Conservation (phyloP, 2,329 filamentous ascomycete species). For the Chaetomiaceae sp. region DNA sequence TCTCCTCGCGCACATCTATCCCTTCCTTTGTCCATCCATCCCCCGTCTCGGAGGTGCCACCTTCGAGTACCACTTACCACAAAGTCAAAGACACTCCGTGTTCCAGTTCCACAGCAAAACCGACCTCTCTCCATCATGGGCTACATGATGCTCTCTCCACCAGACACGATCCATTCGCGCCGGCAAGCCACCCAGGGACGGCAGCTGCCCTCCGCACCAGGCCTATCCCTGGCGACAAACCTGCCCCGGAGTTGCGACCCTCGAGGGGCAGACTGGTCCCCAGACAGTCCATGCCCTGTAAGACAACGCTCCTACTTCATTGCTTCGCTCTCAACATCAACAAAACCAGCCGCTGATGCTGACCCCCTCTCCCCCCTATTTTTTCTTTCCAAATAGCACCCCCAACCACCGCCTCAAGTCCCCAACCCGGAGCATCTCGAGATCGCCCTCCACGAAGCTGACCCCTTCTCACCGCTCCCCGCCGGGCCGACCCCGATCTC, state of each 20-base stretch:
- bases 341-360: too few species aligned
- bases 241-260: not conserved
- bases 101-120: not conserved
- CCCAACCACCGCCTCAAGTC: not conserved
- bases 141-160: not conserved
- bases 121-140: not conserved
- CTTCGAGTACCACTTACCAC: too few species aligned
- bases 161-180: not conserved
- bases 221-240: not conserved
- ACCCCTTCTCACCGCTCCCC: not conserved
- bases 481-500: not conserved
- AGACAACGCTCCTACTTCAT: too few species aligned
- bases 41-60: not conserved
- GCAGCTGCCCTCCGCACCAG: not conserved
- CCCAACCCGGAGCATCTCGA: not conserved
- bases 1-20: too few species aligned
- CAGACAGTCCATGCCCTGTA: not conserved
- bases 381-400: too few species aligned
- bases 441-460: constrained; percentile 1
- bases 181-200: not conserved
- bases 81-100: too few species aligned
- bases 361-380: too few species aligned
- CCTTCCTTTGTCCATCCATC: not conserved
- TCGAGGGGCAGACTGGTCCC: not conserved
- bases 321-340: too few species aligned